Evolutionary conservation across 1,139 yeast genomes (phyloP).

Genomic region (Magnusiomyces clavatus): DNA sequence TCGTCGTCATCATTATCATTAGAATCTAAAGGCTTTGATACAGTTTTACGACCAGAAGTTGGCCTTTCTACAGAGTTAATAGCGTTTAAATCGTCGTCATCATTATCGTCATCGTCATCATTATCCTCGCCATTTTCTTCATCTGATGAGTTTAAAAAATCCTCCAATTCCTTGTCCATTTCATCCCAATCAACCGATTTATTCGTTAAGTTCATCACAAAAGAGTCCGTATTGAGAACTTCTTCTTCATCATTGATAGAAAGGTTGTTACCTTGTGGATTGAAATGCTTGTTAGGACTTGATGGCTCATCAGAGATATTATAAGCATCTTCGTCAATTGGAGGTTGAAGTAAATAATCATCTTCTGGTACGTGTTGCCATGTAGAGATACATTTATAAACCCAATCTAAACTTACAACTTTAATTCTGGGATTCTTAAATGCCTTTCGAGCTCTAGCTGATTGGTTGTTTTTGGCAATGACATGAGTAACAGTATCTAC

Average conservation of each 20-base stretch:
- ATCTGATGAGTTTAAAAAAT: constrained; percentile 29
- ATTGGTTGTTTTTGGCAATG: constrained; percentile 66
- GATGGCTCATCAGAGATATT: neutral
- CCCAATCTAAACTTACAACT: constrained; percentile 89
- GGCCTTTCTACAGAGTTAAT: constrained; percentile 7
- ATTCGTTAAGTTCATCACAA: constrained; percentile 5
- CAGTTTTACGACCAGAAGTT: no score
- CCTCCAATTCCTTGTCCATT: constrained; percentile 27
- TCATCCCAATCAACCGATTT: neutral
- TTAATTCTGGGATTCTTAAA: constrained; percentile 40
- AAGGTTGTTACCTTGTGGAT: neutral
- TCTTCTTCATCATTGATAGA: constrained; percentile 5
- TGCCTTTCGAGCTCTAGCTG: constrained; percentile 71
- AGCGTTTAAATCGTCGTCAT: constrained; percentile 18
- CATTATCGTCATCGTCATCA: constrained; percentile 29
- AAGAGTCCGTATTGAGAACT: constrained; percentile 8
- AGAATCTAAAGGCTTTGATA: no score
- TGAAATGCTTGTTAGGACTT: constrained; percentile 3
- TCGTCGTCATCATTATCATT: constrained; percentile 11
- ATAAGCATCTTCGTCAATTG: constrained; percentile 18
- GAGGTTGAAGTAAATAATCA: constrained; percentile 47
- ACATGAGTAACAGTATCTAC: constrained; percentile 79
- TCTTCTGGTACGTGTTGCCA: constrained; percentile 70
- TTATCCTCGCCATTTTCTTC: constrained; percentile 15
- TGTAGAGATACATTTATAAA: constrained; percentile 70